These are phyloP conservation scores for Tulasnella sp. DNA, from an alignment of 768 basidiomycete species.

Conservation along the genomic window DNA sequence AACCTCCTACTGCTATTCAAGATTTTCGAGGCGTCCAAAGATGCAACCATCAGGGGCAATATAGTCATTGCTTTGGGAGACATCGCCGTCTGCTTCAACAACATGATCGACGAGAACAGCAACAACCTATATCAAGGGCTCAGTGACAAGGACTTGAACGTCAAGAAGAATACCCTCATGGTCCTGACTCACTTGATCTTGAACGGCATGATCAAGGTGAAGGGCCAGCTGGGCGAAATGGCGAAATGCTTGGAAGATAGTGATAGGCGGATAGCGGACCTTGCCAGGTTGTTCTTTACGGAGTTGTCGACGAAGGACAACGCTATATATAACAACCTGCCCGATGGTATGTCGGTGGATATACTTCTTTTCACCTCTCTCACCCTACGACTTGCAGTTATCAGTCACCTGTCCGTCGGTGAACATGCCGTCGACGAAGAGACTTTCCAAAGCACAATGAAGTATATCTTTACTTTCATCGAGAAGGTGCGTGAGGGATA, in stretches of 20 bases:
- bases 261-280: slow-evolving; percentile 74
- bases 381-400: slow-evolving; percentile 41
- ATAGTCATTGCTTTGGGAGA: slow-evolving; percentile 97
- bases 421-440: slow-evolving; percentile 87
- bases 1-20: slow-evolving; percentile 84
- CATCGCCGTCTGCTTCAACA: slow-evolving; percentile 96
- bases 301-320: slow-evolving; percentile 96
- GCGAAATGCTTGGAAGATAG: slow-evolving; percentile 96
- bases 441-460: slow-evolving; percentile 82
- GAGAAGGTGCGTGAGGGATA: slow-evolving; percentile 61
- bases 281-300: slow-evolving; percentile 96
- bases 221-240: slow-evolving; percentile 99
- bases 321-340: slow-evolving; percentile 96
- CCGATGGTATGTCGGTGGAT: slow-evolving; percentile 53
- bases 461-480: slow-evolving; percentile 91
- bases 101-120: slow-evolving; percentile 92
- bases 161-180: slow-evolving; percentile 99
- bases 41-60: slow-evolving; percentile 84
- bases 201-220: slow-evolving; percentile 99
- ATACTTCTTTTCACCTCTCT: background rate
- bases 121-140: slow-evolving; percentile 90
- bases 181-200: slow-evolving; percentile 92
- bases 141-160: slow-evolving; percentile 70
- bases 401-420: slow-evolving; percentile 86
- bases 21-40: slow-evolving; percentile 82